phyloP scores from a whole-genome alignment of 495 filamentous ascomycete genomes.

The Staphylotrichum longicolle region DNA sequence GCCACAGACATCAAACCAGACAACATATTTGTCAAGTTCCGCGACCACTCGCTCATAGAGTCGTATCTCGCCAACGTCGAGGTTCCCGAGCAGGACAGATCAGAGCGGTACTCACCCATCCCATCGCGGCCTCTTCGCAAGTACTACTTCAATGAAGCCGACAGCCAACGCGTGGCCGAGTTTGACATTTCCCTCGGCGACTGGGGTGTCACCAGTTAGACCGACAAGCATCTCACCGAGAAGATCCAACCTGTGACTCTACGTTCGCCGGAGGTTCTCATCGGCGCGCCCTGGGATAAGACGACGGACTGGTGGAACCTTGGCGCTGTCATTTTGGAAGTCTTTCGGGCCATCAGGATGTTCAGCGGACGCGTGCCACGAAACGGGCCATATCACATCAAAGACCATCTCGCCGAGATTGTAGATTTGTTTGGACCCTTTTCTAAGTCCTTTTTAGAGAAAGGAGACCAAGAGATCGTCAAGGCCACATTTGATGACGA shows the following conservation, averaged over 20 bases:
- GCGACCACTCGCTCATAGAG: conserved; percentile 15
- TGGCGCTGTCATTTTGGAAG: conserved; percentile 25
- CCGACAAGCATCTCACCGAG: conserved; percentile 28
- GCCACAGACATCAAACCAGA: conserved; percentile 19
- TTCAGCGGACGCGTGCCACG: conserved; percentile 12
- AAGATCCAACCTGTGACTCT: conserved; percentile 34
- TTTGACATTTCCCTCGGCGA: conserved; percentile 31
- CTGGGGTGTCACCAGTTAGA: conserved; percentile 35
- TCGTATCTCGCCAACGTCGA: conserved; percentile 8
- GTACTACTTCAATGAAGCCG: conserved; percentile 19
- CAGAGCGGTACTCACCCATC: conserved; percentile 19
- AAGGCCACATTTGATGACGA: no score
- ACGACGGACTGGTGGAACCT: conserved; percentile 34
- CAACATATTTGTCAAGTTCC: conserved; percentile 28
- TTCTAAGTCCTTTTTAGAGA: conserved; percentile 26
- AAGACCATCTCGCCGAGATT: conserved; percentile 29
- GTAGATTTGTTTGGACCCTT: conserved; percentile 29
- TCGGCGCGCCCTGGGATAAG: conserved; percentile 32
- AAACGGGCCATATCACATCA: conserved; percentile 22
- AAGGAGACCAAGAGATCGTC: conserved; percentile 6
- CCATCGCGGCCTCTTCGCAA: conserved; percentile 8
- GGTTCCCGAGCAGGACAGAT: conserved; percentile 21
- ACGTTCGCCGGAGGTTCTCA: conserved; percentile 34
- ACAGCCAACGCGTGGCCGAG: not conserved
- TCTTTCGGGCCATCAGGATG: conserved; percentile 20